Conservation (phyloP, 495 filamentous ascomycete species). For the Clavariopsis aquatica region DNA sequence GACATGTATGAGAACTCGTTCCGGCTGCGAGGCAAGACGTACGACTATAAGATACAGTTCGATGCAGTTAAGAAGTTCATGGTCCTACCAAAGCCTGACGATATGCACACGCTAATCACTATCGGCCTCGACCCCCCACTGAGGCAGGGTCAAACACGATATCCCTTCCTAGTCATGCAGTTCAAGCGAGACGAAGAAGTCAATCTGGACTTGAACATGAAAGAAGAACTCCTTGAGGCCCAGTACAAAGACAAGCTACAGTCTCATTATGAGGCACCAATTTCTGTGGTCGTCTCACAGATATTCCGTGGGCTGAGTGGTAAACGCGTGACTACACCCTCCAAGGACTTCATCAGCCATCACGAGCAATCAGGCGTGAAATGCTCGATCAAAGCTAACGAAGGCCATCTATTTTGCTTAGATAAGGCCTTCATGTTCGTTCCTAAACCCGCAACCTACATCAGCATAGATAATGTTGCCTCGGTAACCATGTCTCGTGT, state of each 20-base stretch:
- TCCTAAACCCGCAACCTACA: slow-evolving; percentile 95
- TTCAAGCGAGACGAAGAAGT: slow-evolving; percentile 98
- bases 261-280: slow-evolving; percentile 84
- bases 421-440: slow-evolving; percentile 99
- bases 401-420: slow-evolving; percentile 93
- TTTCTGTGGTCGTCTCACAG: slow-evolving; percentile 86
- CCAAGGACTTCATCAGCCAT: slow-evolving; percentile 90
- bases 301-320: slow-evolving; percentile 91
- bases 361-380: slow-evolving; percentile 94
- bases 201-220: slow-evolving; percentile 93
- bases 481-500: slow-evolving; percentile 95
- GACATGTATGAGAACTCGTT: slow-evolving; percentile 99
- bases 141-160: slow-evolving; percentile 95
- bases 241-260: slow-evolving; percentile 90
- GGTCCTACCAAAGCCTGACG: slow-evolving; percentile 95
- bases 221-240: slow-evolving; percentile 72
- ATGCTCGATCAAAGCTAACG: slow-evolving; percentile 98
- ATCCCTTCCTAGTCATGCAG: slow-evolving; percentile 99
- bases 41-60: slow-evolving; percentile 99
- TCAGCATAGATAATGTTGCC: slow-evolving; percentile 85
- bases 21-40: slow-evolving; percentile 96
- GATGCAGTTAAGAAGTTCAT: slow-evolving; percentile 98
- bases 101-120: slow-evolving; percentile 89
- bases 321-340: slow-evolving; percentile 91
- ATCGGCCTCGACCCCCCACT: slow-evolving; percentile 95